Conservation (phyloP, 164 flowering plant species). For the Stephania japonica region DNA sequence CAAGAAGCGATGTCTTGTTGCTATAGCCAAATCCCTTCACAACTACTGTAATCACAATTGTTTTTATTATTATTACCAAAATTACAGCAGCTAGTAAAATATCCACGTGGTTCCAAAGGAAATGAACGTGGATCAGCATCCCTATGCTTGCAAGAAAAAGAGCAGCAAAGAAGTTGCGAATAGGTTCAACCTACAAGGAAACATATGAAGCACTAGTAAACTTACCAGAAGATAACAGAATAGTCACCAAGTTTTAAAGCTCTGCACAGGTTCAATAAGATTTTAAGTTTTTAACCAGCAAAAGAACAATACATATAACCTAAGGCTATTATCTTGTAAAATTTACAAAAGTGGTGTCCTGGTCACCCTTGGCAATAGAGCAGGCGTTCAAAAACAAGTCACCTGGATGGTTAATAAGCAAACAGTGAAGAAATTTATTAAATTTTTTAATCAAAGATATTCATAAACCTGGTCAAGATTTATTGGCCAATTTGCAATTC, state of each 20-base stretch:
- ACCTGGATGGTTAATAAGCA: background rate
- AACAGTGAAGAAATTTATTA: background rate
- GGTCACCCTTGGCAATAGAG: background rate
- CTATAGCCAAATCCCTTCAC: constrained; percentile 85
- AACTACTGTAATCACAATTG: constrained; percentile 55
- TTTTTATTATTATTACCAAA: constrained; percentile 76
- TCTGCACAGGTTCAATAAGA: background rate
- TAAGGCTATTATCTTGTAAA: background rate
- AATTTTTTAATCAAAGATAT: background rate
- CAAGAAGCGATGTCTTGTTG: constrained; percentile 80
- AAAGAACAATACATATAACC: background rate
- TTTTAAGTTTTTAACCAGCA: background rate
- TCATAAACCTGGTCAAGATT: too few species aligned
- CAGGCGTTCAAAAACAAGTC: background rate
- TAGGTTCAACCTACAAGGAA: constrained; percentile 74
- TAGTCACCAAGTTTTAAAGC: background rate
- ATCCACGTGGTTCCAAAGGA: constrained; percentile 96
- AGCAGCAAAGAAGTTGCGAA: constrained; percentile 95
- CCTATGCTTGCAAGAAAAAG: constrained; percentile 97
- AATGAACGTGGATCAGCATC: constrained; percentile 92
- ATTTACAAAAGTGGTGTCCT: background rate
- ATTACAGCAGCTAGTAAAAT: constrained; percentile 86
- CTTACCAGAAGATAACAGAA: background rate
- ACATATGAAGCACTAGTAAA: constrained; percentile 7
- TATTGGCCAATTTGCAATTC: background rate